These are phyloP conservation scores for Cantharellus anzutake DNA, from an alignment of 768 basidiomycete species.

Conservation along the genomic window DNA sequence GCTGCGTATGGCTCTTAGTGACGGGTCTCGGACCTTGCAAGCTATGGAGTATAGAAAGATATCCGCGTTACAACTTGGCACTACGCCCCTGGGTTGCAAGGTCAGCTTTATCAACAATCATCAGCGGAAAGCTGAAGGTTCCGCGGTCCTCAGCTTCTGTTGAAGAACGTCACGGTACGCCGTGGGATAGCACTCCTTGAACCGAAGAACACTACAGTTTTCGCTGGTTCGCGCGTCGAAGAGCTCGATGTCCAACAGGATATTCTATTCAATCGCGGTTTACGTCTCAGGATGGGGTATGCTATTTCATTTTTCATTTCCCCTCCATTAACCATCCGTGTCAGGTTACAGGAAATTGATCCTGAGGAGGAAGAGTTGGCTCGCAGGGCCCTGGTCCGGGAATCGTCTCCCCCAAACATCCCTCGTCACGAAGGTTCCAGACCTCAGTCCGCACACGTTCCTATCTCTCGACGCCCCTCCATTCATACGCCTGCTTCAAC, in stretches of 20 bases:
- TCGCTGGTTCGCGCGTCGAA: constrained; percentile 35
- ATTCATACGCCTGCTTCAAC: too few species aligned
- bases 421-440: not conserved
- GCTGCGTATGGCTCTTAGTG: constrained; percentile 55
- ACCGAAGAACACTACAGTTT: constrained; percentile 32
- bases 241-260: constrained; percentile 44
- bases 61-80: constrained; percentile 45
- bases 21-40: constrained; percentile 46
- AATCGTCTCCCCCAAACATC: not conserved
- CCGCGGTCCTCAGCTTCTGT: constrained; percentile 31
- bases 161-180: constrained; percentile 49
- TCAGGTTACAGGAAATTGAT: not conserved
- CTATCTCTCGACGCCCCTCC: too few species aligned
- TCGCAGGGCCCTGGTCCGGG: too few species aligned
- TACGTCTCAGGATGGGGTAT: constrained; percentile 53
- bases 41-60: constrained; percentile 66
- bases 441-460: too few species aligned
- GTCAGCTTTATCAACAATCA: constrained; percentile 20
- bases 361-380: not conserved
- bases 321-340: not conserved
- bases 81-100: constrained; percentile 70
- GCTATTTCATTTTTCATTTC: constrained; percentile 7
- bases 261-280: constrained; percentile 36
- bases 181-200: constrained; percentile 63
- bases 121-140: too few species aligned